Evolutionary conservation across 106 monocot species (phyloP).

Genomic region (Allium cepa): DNA sequence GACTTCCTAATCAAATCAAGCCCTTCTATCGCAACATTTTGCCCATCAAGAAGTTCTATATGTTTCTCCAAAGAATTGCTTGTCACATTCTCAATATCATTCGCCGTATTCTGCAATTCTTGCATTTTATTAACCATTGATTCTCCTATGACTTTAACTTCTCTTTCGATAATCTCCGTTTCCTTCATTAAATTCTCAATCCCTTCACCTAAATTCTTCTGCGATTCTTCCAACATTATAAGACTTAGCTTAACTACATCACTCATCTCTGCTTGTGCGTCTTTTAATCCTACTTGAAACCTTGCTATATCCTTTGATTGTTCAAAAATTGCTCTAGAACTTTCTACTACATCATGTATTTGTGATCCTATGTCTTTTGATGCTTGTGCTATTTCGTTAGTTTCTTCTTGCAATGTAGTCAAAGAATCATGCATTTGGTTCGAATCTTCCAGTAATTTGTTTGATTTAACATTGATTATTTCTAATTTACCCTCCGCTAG

Average conservation of each 20-base stretch:
- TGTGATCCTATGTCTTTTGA: constrained; percentile 38
- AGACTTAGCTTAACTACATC: constrained; percentile 41
- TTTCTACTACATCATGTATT: constrained; percentile 44
- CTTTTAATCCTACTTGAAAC: constrained; percentile 41
- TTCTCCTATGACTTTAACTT: constrained; percentile 45
- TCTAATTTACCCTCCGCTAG: constrained; percentile 52
- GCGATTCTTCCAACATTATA: constrained; percentile 35
- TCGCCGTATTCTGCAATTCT: constrained; percentile 58
- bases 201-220: constrained; percentile 46
- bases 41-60: constrained; percentile 55
- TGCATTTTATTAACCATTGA: constrained; percentile 68
- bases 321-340: constrained; percentile 52
- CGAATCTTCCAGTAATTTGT: constrained; percentile 47
- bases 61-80: constrained; percentile 68
- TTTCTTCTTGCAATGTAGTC: constrained; percentile 38
- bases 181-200: constrained; percentile 59
- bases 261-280: constrained; percentile 49
- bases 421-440: constrained; percentile 45
- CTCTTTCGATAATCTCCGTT: constrained; percentile 42
- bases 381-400: constrained; percentile 26
- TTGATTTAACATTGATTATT: constrained; percentile 39
- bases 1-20: constrained; percentile 57
- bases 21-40: constrained; percentile 46
- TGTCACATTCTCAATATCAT: constrained; percentile 46
- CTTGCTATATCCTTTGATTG: constrained; percentile 47